Conservation (phyloP, 495 filamentous ascomycete genomes). For the Tuber borchii region DNA sequence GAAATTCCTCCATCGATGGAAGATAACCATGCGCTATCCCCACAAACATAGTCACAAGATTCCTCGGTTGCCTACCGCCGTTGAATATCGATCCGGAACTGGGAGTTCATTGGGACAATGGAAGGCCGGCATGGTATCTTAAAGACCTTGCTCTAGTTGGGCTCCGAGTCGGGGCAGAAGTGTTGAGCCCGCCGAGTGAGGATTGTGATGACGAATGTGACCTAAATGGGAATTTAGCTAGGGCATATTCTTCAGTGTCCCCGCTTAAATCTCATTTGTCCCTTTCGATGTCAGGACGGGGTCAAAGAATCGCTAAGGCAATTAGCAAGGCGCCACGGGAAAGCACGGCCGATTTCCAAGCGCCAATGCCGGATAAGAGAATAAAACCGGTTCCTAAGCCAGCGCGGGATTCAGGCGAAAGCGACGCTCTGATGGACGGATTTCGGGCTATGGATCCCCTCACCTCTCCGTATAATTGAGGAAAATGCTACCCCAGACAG, state of each 20-base stretch:
- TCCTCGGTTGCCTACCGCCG: not conserved
- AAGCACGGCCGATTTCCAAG: not conserved
- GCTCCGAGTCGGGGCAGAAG: conserved; percentile 16
- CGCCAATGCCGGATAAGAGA: not conserved
- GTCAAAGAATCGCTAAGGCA: not conserved
- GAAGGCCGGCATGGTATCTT: conserved; percentile 67
- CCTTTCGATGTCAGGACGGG: not conserved
- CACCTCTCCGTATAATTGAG: conserved; percentile 30
- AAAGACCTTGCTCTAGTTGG: conserved; percentile 71
- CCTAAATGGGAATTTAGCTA: not conserved
- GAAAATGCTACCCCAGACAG: conserved; percentile 8
- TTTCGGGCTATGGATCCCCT: conserved; percentile 36
- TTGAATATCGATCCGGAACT: not conserved
- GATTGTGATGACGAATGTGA: conserved; percentile 8
- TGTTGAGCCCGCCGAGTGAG: conserved; percentile 9
- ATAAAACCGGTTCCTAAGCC: conserved; percentile 7
- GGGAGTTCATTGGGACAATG: conserved; percentile 27
- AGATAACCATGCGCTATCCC: not conserved
- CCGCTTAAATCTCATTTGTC: not conserved
- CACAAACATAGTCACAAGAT: not conserved
- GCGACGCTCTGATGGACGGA: conserved; percentile 33
- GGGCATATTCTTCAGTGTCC: not conserved
- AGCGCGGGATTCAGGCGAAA: conserved; percentile 11
- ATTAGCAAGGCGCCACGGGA: not conserved
- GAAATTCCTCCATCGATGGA: not conserved